A percentile compares a stretch with the other conserved stretches of the same genome.
Evolutionary conservation across 345 rosid species (phyloP).

Genomic region (Salix brachista): DNA sequence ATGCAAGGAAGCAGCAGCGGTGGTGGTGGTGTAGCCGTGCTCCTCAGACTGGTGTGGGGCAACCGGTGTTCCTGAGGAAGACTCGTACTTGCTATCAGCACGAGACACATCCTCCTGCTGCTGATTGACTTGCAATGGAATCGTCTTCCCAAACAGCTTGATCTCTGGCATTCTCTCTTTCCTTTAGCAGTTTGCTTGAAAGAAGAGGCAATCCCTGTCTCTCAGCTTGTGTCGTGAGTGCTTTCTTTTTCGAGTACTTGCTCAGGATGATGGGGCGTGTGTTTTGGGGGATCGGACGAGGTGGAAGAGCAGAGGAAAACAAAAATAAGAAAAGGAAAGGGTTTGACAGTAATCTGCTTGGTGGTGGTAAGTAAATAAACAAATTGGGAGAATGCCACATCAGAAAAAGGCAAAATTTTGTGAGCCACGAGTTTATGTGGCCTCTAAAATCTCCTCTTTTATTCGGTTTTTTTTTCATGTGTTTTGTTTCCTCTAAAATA

Average conservation of each 20-base stretch:
- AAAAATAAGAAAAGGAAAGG: background rate
- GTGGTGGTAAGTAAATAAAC: background rate
- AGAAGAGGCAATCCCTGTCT: background rate
- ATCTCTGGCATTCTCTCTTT: constrained; percentile 34
- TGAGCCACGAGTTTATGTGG: constrained; percentile 61
- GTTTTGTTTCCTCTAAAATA: too few relatives aligned
- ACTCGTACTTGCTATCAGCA: background rate
- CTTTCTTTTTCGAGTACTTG: background rate
- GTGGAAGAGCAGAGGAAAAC: constrained; percentile 1
- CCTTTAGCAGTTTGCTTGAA: background rate
- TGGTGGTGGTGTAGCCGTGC: background rate
- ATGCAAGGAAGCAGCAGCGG: background rate
- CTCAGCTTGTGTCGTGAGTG: background rate
- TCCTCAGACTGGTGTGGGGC: background rate
- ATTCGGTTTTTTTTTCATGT: too few relatives aligned
- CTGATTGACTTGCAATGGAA: constrained; percentile 20
- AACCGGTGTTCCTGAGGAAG: background rate
- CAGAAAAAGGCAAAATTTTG: constrained; percentile 21
- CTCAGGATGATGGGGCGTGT: too few relatives aligned
- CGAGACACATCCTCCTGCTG: background rate
- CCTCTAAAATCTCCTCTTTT: constrained; percentile 20
- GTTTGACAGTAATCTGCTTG: background rate
- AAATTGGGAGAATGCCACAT: constrained; percentile 36
- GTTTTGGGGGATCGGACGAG: constrained; percentile 1
- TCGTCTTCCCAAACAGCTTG: constrained; percentile 55